These are phyloP conservation scores for Tardiomyces blankii DNA, from an alignment of 1,139 yeast genomes.

Conservation along the genomic window DNA sequence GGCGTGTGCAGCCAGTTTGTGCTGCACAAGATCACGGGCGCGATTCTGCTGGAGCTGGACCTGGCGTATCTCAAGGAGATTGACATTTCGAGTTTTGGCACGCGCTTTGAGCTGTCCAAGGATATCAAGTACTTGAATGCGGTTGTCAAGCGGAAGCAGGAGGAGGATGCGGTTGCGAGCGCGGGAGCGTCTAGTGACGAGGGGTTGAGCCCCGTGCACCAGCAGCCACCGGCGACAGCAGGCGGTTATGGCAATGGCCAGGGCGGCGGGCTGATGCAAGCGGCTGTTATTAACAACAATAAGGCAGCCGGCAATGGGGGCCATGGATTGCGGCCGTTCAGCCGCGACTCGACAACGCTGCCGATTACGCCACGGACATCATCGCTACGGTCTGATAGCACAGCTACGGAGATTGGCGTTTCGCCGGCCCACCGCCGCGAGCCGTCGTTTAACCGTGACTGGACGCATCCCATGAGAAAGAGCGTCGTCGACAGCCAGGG, in stretches of 20 bases:
- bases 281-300: neutral
- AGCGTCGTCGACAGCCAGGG: neutral
- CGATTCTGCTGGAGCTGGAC: slow-evolving; percentile 74
- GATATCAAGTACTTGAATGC: slow-evolving; percentile 61
- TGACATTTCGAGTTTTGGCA: slow-evolving; percentile 88
- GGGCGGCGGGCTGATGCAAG: neutral
- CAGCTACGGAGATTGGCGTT: neutral
- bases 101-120: slow-evolving; percentile 82
- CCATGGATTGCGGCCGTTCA: neutral
- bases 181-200: neutral
- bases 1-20: slow-evolving; percentile 68
- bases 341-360: neutral
- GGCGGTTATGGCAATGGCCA: neutral
- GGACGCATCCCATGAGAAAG: slow-evolving; percentile 13
- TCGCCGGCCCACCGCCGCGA: slow-evolving; percentile 2
- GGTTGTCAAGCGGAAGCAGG: slow-evolving; percentile 4
- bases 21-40: slow-evolving; percentile 81
- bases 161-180: neutral
- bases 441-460: slow-evolving; percentile 18
- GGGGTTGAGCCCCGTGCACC: neutral
- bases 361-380: slow-evolving; percentile 5
- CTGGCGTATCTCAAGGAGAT: slow-evolving; percentile 78
- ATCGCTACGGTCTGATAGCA: slow-evolving; percentile 3
- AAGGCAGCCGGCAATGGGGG: neutral
- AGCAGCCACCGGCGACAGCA: neutral